Conservation (phyloP, 2,329 filamentous ascomycete species). For the Trichoderma sp. region DNA sequence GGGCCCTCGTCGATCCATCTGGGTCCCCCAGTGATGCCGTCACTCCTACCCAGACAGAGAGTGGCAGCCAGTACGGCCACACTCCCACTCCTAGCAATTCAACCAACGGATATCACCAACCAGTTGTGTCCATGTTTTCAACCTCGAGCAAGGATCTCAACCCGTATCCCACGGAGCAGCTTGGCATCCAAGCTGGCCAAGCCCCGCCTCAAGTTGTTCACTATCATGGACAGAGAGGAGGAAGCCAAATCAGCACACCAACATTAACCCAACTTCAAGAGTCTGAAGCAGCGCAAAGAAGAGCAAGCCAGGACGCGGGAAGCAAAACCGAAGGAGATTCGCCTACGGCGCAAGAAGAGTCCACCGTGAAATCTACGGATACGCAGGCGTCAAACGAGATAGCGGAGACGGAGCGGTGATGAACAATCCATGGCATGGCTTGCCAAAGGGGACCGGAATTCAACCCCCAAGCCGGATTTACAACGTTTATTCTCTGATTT, state of each 20-base stretch:
- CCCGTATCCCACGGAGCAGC: constrained; percentile 63
- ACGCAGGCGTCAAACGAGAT: constrained; percentile 19
- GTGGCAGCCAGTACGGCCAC: constrained; percentile 45
- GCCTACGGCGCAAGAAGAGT: constrained; percentile 38
- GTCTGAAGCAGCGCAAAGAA: constrained; percentile 41
- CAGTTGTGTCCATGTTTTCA: constrained; percentile 66
- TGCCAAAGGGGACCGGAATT: neutral
- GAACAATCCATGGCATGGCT: neutral
- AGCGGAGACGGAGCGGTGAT: constrained; percentile 31
- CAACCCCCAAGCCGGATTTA: neutral
- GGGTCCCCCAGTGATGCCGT: constrained; percentile 54
- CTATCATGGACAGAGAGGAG: constrained; percentile 65
- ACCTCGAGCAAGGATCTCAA: constrained; percentile 68
- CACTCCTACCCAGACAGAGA: constrained; percentile 61
- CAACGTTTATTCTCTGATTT: neutral
- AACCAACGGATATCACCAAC: constrained; percentile 65
- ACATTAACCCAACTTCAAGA: constrained; percentile 54
- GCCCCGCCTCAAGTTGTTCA: constrained; percentile 64
- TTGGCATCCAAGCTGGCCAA: constrained; percentile 61
- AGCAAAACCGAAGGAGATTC: constrained; percentile 42
- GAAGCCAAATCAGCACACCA: constrained; percentile 64
- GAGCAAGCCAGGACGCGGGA: constrained; percentile 47
- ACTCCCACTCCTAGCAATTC: constrained; percentile 44
- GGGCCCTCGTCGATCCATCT: constrained; percentile 53
- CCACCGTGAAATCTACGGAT: constrained; percentile 23